These are phyloP conservation scores for Lineolata rhizophorae DNA, from an alignment of 495 filamentous ascomycete genomes.

Conservation along the genomic window DNA sequence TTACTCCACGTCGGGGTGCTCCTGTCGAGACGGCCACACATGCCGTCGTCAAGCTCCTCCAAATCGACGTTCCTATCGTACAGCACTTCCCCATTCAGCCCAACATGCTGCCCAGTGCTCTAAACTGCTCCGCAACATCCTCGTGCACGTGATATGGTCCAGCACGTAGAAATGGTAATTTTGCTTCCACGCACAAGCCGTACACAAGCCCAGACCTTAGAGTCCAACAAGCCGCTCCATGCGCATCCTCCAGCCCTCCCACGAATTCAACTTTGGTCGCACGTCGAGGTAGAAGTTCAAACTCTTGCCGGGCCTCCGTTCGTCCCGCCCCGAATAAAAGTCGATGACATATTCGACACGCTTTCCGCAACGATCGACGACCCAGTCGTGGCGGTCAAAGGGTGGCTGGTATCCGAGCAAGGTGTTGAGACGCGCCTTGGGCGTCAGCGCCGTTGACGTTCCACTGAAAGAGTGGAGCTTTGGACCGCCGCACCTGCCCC, in stretches of 20 bases:
- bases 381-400: conserved; percentile 96
- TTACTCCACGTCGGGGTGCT: too few species aligned
- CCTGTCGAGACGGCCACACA: too few species aligned
- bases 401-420: conserved; percentile 70
- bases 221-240: conserved; percentile 35
- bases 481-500: conserved; percentile 51
- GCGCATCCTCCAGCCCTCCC: conserved; percentile 79
- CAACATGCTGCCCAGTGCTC: too few species aligned
- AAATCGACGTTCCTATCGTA: too few species aligned
- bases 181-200: too few species aligned
- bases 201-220: conserved; percentile 8
- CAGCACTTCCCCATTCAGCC: too few species aligned
- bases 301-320: conserved; percentile 29
- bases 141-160: too few species aligned
- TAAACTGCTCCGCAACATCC: too few species aligned
- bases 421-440: conserved; percentile 59
- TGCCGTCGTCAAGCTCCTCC: too few species aligned
- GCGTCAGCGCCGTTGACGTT: conserved; percentile 36
- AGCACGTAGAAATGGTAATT: too few species aligned
- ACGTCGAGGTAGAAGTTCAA: conserved; percentile 91
- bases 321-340: conserved; percentile 69
- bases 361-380: conserved; percentile 81
- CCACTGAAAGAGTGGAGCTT: conserved; percentile 68
- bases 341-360: conserved; percentile 90
- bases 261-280: conserved; percentile 77